Conservation (phyloP, 495 filamentous ascomycete genomes). For the Talaromyces ruber region DNA sequence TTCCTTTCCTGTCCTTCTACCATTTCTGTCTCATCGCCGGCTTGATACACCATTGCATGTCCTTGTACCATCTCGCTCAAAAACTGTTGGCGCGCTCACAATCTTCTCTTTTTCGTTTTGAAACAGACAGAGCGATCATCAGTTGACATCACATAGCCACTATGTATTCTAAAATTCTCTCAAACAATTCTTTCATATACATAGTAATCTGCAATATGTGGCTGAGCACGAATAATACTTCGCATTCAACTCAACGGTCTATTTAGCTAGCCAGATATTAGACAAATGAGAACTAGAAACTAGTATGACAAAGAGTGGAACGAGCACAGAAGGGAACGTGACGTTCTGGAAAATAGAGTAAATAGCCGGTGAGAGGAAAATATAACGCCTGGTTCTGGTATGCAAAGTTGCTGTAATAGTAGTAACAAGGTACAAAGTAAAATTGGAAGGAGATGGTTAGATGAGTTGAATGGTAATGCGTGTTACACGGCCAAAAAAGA, state of each 20-base stretch:
- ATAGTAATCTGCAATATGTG: not conserved
- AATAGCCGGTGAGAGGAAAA: slow-evolving; percentile 4
- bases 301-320: slow-evolving; percentile 9
- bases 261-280: not conserved
- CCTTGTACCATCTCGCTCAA: not conserved
- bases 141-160: too few relatives aligned
- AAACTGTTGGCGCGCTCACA: not conserved
- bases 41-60: not conserved
- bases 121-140: not conserved
- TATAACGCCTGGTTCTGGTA: not conserved
- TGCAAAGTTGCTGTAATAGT: not conserved
- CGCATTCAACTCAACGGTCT: not conserved
- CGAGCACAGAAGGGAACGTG: not conserved
- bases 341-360: not conserved
- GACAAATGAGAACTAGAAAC: not conserved
- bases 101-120: not conserved
- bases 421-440: not conserved
- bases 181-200: not conserved
- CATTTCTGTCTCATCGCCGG: not conserved
- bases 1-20: not conserved
- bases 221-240: not conserved
- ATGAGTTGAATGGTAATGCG: not conserved
- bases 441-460: not conserved
- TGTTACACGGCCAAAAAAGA: not conserved
- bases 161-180: not conserved